phyloP scores from a whole-genome alignment of 805 yeast genomes.

The Ogataea kodamae region DNA sequence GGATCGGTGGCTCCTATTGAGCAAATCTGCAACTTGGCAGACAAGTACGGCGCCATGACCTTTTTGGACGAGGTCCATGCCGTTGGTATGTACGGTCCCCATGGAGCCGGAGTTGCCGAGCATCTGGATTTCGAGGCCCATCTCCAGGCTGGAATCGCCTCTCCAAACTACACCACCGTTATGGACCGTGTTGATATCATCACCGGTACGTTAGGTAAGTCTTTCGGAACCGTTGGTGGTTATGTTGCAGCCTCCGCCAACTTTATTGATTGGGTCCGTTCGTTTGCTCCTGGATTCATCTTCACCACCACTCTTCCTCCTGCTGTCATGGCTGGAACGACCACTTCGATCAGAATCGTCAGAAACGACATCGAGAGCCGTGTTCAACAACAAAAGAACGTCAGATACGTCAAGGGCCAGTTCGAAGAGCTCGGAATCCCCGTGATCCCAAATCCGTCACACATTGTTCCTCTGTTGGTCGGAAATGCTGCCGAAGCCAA shows the following conservation, averaged over 20 bases:
- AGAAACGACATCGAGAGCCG: conserved; percentile 75
- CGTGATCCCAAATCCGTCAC: conserved; percentile 96
- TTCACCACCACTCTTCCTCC: conserved; percentile 98
- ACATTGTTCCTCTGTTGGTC: conserved; percentile 90
- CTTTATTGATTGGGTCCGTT: conserved; percentile 92
- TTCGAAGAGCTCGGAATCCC: conserved; percentile 78
- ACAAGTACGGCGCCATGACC: conserved; percentile 94
- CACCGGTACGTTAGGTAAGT: conserved; percentile 97
- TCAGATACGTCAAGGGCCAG: conserved; percentile 76
- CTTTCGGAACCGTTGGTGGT: conserved; percentile 97
- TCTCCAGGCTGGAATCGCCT: conserved; percentile 58
- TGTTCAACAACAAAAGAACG: conserved; percentile 77
- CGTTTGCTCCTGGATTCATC: conserved; percentile 95
- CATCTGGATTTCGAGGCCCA: conserved; percentile 88
- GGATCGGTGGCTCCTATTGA: conserved; percentile 96
- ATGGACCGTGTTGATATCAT: conserved; percentile 92
- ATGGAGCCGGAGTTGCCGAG: conserved; percentile 99
- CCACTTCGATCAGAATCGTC: conserved; percentile 81
- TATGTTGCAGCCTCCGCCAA: conserved; percentile 85
- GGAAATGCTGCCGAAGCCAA: conserved; percentile 95
- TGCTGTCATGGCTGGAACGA: conserved; percentile 94
- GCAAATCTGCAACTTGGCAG: conserved; percentile 91
- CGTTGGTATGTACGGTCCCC: conserved; percentile 98
- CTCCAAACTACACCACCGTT: conserved; percentile 53
- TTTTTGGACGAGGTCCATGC: conserved; percentile 98